Percentiles rank a stretch among this genome's conserved stretches.
These are phyloP conservation scores for Pterocarpus santalinus DNA, from an alignment of 306 rosid genomes.

Conservation along the genomic window DNA sequence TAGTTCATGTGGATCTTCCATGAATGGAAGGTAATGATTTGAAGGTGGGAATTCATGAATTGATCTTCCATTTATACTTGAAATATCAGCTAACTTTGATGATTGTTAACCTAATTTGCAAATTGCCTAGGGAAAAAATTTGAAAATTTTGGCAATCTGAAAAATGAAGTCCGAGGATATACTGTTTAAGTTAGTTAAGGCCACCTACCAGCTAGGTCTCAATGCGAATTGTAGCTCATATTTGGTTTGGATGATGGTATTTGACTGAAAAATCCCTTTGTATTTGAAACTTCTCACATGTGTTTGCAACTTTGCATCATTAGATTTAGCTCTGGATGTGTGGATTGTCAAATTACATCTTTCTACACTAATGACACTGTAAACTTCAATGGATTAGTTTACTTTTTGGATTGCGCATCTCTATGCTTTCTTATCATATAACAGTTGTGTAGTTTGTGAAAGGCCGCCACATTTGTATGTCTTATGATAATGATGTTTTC, in stretches of 20 bases:
- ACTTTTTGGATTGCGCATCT: neutral
- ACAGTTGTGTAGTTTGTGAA: slow-evolving; percentile 1
- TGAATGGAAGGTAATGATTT: slow-evolving; percentile 36
- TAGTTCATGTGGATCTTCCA: neutral
- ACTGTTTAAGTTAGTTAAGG: no score
- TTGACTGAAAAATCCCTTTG: neutral
- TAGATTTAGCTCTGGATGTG: neutral
- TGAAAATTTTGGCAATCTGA: neutral
- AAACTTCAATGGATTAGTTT: neutral
- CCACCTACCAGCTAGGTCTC: no score
- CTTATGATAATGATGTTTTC: slow-evolving; percentile 20
- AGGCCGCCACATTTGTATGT: neutral
- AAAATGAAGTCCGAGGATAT: neutral
- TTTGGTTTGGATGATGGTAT: neutral
- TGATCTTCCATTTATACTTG: neutral
- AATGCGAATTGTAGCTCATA: neutral
- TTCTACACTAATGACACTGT: neutral
- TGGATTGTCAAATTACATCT: neutral
- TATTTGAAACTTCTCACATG: neutral
- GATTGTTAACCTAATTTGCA: neutral
- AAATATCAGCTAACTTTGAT: neutral
- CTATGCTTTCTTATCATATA: slow-evolving; percentile 5
- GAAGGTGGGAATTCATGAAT: neutral
- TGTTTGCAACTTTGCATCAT: neutral
- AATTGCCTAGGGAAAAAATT: neutral